Conservation (phyloP, 352 stramenopile genomes). For the Peronospora destructor region DNA sequence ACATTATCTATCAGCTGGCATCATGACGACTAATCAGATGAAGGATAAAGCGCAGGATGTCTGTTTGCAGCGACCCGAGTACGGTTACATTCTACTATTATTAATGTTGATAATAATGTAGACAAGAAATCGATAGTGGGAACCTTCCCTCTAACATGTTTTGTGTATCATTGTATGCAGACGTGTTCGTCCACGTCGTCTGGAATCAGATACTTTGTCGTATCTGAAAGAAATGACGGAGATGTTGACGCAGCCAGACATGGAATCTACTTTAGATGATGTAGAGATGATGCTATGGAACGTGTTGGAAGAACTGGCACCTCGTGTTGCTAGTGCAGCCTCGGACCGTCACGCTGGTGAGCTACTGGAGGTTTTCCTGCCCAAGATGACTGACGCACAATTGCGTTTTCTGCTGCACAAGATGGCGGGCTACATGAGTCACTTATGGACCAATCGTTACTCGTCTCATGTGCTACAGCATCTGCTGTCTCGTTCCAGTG, state of each 20-base stretch:
- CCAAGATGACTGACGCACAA: slow-evolving; percentile 63
- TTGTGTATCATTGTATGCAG: slow-evolving; percentile 20
- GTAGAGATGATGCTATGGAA: slow-evolving; percentile 68
- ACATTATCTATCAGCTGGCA: no score
- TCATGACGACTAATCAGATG: no score
- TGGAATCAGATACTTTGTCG: slow-evolving; percentile 73
- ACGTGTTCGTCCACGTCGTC: slow-evolving; percentile 57
- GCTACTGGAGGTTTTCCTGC: slow-evolving; percentile 61
- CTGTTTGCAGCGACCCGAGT: slow-evolving; percentile 28
- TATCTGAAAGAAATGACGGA: slow-evolving; percentile 81
- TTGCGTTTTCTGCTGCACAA: slow-evolving; percentile 73
- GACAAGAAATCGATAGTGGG: no score
- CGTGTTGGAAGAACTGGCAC: slow-evolving; percentile 71
- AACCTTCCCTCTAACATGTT: no score
- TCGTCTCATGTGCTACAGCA: slow-evolving; percentile 82
- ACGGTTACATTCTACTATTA: no score
- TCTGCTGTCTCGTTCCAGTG: slow-evolving; percentile 51
- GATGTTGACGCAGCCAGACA: slow-evolving; percentile 46
- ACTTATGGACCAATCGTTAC: slow-evolving; percentile 84
- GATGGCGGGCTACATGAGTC: slow-evolving; percentile 73
- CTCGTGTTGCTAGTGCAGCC: slow-evolving; percentile 58
- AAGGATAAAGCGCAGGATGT: no score
- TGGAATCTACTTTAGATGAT: slow-evolving; percentile 57
- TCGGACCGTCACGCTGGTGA: slow-evolving; percentile 72
- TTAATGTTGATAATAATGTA: no score